phyloP scores from a whole-genome alignment of 352 stramenopile species.

The Phytophthora hybrid region DNA sequence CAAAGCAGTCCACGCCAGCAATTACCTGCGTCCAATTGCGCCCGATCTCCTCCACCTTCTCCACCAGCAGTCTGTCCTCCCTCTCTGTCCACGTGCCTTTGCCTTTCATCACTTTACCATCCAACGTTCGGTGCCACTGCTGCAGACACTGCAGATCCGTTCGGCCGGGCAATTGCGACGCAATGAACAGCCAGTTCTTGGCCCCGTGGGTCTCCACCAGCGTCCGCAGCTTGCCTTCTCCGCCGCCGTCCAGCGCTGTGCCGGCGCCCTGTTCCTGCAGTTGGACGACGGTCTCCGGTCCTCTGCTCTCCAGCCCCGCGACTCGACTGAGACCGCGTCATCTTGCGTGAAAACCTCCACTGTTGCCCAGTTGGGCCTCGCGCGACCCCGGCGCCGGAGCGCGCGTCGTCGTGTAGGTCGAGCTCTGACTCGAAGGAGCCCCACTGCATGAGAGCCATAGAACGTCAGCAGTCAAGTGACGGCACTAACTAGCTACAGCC shows the following conservation, averaged over 20 bases:
- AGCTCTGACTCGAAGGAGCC: conserved; percentile 54
- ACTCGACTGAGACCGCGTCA: no score
- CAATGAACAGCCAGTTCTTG: conserved; percentile 79
- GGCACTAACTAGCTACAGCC: not conserved
- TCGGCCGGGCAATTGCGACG: conserved; percentile 68
- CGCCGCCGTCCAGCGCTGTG: conserved; percentile 29
- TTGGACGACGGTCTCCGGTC: not conserved
- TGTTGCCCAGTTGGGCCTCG: conserved; percentile 59
- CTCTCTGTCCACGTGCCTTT: conserved; percentile 59
- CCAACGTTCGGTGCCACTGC: conserved; percentile 75
- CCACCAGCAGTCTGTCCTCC: conserved; percentile 56
- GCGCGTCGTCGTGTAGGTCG: conserved; percentile 51
- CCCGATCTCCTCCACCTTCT: conserved; percentile 58
- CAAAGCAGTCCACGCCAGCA: not conserved
- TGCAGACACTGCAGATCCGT: conserved; percentile 84
- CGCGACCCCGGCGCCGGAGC: conserved; percentile 57
- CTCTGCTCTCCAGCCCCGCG: no score
- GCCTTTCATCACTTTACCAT: conserved; percentile 63
- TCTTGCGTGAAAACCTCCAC: no score
- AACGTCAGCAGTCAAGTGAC: not conserved
- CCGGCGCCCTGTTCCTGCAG: conserved; percentile 5
- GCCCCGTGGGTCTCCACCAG: conserved; percentile 58
- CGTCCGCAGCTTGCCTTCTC: conserved; percentile 45
- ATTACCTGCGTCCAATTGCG: conserved; percentile 67
- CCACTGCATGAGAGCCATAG: conserved; percentile 10